Evolutionary conservation across 192 early-diverging fungal species (phyloP).

Genomic region (Diversispora epigaea): DNA sequence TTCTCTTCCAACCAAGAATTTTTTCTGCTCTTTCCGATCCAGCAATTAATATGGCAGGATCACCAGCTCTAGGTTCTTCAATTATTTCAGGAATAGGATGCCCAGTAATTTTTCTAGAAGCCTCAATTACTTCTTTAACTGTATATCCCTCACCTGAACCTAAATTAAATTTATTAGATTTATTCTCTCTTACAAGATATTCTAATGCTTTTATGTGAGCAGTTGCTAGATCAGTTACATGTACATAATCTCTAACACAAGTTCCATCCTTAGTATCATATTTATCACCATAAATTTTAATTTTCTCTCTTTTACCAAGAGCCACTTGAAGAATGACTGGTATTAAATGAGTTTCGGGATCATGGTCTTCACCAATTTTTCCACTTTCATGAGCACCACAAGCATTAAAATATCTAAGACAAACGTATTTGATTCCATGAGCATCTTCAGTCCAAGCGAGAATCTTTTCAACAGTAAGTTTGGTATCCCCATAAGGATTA

Average conservation of each 20-base stretch:
- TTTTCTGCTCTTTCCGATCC: slow-evolving; percentile 51
- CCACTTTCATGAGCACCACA: slow-evolving; percentile 92
- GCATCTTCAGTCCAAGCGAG: slow-evolving; percentile 53
- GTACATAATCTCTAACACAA: slow-evolving; percentile 93
- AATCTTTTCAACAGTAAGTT: slow-evolving; percentile 79
- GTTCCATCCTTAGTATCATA: slow-evolving; percentile 94
- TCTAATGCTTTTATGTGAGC: slow-evolving; percentile 85
- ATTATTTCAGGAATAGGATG: slow-evolving; percentile 72
- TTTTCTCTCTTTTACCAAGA: slow-evolving; percentile 75
- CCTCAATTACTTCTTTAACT: slow-evolving; percentile 88
- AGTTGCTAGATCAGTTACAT: slow-evolving; percentile 88
- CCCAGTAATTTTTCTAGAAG: slow-evolving; percentile 78
- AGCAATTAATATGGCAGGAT: slow-evolving; percentile 84
- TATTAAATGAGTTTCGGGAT: slow-evolving; percentile 91
- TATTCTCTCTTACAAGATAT: slow-evolving; percentile 26
- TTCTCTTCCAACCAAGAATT: slow-evolving; percentile 42
- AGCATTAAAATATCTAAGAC: slow-evolving; percentile 96
- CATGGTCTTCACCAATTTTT: slow-evolving; percentile 89
- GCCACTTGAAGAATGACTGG: slow-evolving; percentile 90
- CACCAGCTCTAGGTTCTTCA: slow-evolving; percentile 71
- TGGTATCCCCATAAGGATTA: slow-evolving; percentile 93
- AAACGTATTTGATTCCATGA: slow-evolving; percentile 42
- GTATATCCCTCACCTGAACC: slow-evolving; percentile 88
- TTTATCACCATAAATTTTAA: slow-evolving; percentile 91
- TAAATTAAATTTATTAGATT: slow-evolving; percentile 79